Evolutionary conservation across 805 yeast genomes (phyloP), one percentile per base, ranked within the genome.

Genomic region (Ogataea henricii): DNA sequence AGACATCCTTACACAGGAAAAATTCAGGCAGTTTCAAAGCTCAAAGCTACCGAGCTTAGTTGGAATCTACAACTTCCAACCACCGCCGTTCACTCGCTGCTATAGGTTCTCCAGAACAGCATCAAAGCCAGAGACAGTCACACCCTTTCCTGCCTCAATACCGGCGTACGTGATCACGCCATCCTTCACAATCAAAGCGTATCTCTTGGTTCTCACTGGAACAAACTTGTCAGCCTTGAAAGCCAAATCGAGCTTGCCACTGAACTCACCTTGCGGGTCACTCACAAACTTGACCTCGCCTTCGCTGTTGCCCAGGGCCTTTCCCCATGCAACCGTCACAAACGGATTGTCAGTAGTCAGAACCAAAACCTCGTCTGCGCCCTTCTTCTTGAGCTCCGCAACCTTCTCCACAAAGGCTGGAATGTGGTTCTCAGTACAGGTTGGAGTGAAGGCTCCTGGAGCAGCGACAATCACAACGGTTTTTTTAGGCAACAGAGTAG

Each of bases 191-290:
- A 89, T 72, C 48, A 85, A 70, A 37, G 92, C 89, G 69, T 82
- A 88, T 70, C 96, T 80, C 54, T 75, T 73, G 45, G 87, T 79
- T 70, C 91, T 78, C 48, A 69, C 63, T 20, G 84, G 82, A 53
- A 80, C 66, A 22, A 81, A 87, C 45, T 63, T 71, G 18, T 74
- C 74, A 43, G 79, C 76, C 47, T 77, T 72, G 45, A 75, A 64
- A 37, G 74, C 69, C 52, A 79, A 78, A 40, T 91, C 95, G 48
- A 84, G 68, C 27, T 78, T 62, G 58, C 70, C 69, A 51, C 88
- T 77, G 65, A 87, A 81, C 30, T 67, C 67, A 45, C 83, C 82
- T 50, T 74, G 74, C 35, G 87, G 82, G 66, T 87, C 95, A 54
- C 82, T 67, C 47, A 80, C 91, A 59, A 86, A 86, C 62, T 78